Evolutionary conservation across 371 early-diverging fungal genomes (phyloP).

Genomic region (Parasitella parasitica): DNA sequence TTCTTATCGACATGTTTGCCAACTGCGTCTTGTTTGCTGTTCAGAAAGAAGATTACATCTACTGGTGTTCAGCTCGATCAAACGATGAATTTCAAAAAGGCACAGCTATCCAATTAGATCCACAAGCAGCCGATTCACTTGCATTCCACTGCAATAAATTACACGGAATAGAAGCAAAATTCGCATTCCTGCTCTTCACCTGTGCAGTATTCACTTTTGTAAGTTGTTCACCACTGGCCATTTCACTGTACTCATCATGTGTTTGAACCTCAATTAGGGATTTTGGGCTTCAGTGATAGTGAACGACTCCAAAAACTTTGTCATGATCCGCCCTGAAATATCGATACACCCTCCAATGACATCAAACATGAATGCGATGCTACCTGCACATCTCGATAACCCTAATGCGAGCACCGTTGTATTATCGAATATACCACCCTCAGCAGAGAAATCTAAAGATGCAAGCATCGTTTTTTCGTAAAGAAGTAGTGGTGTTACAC

Average conservation of each 20-base stretch:
- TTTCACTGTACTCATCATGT: neutral
- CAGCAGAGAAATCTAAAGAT: neutral
- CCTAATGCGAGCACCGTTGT: neutral
- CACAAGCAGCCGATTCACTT: neutral
- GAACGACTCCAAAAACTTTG: neutral
- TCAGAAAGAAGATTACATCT: neutral
- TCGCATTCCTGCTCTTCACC: neutral
- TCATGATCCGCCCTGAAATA: neutral
- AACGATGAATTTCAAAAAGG: neutral
- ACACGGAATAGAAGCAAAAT: neutral
- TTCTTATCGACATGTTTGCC: neutral
- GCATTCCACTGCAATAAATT: constrained; percentile 6
- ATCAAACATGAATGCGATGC: neutral
- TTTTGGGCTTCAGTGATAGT: constrained; percentile 8
- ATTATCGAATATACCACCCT: neutral
- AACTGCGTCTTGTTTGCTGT: constrained; percentile 6
- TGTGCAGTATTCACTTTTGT: constrained; percentile 9
- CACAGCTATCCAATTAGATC: neutral
- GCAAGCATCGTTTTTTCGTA: neutral
- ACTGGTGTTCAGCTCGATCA: neutral
- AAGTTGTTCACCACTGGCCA: neutral
- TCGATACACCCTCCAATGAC: neutral
- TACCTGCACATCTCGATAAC: neutral
- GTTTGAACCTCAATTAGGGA: too few relatives aligned
- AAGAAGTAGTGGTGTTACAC: neutral